phyloP scores from a whole-genome alignment of 1,284 basidiomycete genomes.

The Papiliotrema laurentii region DNA sequence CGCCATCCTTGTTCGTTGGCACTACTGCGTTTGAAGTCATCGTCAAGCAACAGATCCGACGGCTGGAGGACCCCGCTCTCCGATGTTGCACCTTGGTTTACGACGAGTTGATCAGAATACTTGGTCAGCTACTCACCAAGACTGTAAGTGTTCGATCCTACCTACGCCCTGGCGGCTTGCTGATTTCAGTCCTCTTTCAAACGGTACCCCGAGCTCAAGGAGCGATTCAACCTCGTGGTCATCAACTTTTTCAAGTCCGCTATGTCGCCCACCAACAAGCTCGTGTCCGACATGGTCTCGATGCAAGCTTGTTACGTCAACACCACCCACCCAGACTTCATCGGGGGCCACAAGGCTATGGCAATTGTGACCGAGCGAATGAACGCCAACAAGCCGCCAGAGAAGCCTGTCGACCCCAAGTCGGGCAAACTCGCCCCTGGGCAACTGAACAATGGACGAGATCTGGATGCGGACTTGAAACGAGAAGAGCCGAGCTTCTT shows the following conservation, averaged over 20 bases:
- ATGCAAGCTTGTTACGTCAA: constrained; percentile 98
- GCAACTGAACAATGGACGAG: constrained; percentile 83
- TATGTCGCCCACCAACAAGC: constrained; percentile 91
- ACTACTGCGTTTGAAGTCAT: constrained; percentile 96
- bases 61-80: constrained; percentile 86
- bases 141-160: constrained; percentile 59
- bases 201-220: constrained; percentile 87
- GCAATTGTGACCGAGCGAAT: constrained; percentile 79
- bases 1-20: constrained; percentile 91
- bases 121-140: constrained; percentile 81
- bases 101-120: constrained; percentile 92
- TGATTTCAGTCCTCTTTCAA: constrained; percentile 76
- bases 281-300: constrained; percentile 85
- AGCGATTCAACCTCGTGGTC: constrained; percentile 90
- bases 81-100: constrained; percentile 94
- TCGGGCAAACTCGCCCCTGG: constrained; percentile 58
- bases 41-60: constrained; percentile 96
- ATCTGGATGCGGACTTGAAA: constrained; percentile 83
- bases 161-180: too few species aligned
- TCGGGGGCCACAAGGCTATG: constrained; percentile 96
- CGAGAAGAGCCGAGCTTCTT: constrained; percentile 93
- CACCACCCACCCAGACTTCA: constrained; percentile 98
- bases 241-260: constrained; percentile 93
- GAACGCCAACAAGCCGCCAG: constrained; percentile 68
- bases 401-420: constrained; percentile 64